Evolutionary conservation across 352 stramenopile genomes (phyloP).

Genomic region (Peronospora belbahrii): DNA sequence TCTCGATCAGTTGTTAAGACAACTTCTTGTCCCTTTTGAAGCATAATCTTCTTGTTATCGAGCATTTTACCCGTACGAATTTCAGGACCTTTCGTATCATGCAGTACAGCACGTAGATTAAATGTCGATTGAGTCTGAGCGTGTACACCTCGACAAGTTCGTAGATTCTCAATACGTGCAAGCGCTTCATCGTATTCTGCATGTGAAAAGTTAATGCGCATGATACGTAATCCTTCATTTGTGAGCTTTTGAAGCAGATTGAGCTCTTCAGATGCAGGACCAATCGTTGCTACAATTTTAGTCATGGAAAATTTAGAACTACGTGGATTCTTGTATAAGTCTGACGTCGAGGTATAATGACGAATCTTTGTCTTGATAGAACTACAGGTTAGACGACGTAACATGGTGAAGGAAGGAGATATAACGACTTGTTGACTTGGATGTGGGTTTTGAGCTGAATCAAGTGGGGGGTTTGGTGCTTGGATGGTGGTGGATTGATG

Average conservation of each 20-base stretch:
- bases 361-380: slow-evolving; percentile 14
- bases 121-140: slow-evolving; percentile 55
- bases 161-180: slow-evolving; percentile 68
- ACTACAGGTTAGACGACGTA: slow-evolving; percentile 20
- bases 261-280: slow-evolving; percentile 70
- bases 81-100: slow-evolving; percentile 95
- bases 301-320: slow-evolving; percentile 85
- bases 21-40: slow-evolving; percentile 47
- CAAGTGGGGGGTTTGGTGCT: slow-evolving; percentile 26
- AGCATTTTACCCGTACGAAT: slow-evolving; percentile 88
- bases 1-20: slow-evolving; percentile 56
- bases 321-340: slow-evolving; percentile 72
- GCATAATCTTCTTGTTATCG: slow-evolving; percentile 64
- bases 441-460: no score
- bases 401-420: slow-evolving; percentile 13
- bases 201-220: slow-evolving; percentile 95
- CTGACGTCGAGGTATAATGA: slow-evolving; percentile 15
- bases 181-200: slow-evolving; percentile 82
- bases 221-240: slow-evolving; percentile 86
- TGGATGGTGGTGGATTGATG: no score
- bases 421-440: slow-evolving; percentile 8
- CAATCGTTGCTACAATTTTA: slow-evolving; percentile 92
- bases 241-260: slow-evolving; percentile 81
- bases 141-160: slow-evolving; percentile 76
- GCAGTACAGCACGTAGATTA: slow-evolving; percentile 88